Conservation (phyloP, 495 filamentous ascomycete species). For the Penicillium longicatenatum region DNA sequence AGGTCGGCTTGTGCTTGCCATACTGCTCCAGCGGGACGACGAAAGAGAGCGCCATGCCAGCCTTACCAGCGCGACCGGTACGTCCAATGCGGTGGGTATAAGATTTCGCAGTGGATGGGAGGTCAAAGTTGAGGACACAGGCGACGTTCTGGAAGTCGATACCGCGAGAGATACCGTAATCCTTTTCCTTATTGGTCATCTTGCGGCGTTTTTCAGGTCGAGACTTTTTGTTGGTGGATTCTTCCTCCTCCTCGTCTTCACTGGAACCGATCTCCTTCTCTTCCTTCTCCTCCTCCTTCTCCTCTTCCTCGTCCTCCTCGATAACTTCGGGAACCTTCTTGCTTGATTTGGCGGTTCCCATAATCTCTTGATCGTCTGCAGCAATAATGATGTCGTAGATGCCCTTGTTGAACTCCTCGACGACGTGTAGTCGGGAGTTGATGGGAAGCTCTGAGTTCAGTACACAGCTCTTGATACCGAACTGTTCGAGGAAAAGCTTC, state of each 20-base stretch:
- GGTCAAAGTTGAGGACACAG: constrained; percentile 95
- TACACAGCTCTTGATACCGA: constrained; percentile 90
- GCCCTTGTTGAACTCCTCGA: constrained; percentile 95
- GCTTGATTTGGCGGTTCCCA: constrained; percentile 57
- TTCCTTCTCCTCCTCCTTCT: constrained; percentile 11
- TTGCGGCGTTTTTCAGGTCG: constrained; percentile 62
- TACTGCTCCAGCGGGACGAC: constrained; percentile 78
- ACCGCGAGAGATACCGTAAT: constrained; percentile 89
- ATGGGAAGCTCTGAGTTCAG: constrained; percentile 94
- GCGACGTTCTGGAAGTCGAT: constrained; percentile 97
- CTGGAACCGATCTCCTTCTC: constrained; percentile 34
- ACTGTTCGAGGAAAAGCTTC: constrained; percentile 96
- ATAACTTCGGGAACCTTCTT: constrained; percentile 31
- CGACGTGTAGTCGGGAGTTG: constrained; percentile 88
- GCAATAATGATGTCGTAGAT: constrained; percentile 98
- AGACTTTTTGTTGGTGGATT: constrained; percentile 26
- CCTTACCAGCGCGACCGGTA: constrained; percentile 85
- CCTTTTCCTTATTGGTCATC: constrained; percentile 64
- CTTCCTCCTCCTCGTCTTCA: constrained; percentile 38
- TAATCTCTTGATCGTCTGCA: constrained; percentile 85
- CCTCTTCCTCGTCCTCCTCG: constrained; percentile 20
- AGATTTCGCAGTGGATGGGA: constrained; percentile 82
- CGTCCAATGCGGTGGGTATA: constrained; percentile 96
- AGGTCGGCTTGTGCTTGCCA: constrained; percentile 87
- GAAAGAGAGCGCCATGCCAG: constrained; percentile 94